Base-by-base conservation (phyloP, 2,329 filamentous ascomycete genomes). In the Botrytis squamosa region DNA sequence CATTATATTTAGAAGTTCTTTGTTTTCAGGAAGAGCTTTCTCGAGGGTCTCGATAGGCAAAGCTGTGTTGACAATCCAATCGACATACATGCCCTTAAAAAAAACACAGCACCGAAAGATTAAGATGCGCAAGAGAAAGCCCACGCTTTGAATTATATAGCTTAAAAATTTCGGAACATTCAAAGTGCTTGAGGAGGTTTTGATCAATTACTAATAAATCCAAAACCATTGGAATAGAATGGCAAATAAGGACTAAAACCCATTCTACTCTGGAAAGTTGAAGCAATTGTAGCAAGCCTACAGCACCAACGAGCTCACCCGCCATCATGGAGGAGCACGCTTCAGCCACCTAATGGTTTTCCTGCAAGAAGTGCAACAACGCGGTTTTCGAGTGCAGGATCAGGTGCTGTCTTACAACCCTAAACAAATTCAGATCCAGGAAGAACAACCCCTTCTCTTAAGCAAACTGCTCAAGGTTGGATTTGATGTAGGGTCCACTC, bases 321-420 rank as follows among this genome's bases (percentile, higher is more conserved):
- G 5, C 82, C 83, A 80, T 73, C 73, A 74, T 86, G 85, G 42
- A 83, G 85, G 42, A 83, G 82, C 1, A 81, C 79, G 0, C 81
- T 81, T 4, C 83, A 80, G 0, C 85, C 85, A 0, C 84, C 83
- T 1, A 86, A 77, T 0, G 81, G 82, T 68, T 84, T 85, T 10
- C 82, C 82, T 5, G 80, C 75, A 25, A 80, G 78, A 33, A 81
- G 70, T 8, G 74, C 75, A 49, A 82, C 71, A 20, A 69, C 63
- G 5, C 81, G 80, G 42, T 78, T 76, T 25, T 73, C 74, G 12
- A 81, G 72, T 10, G 76, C 71, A 1, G 74, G 73, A 40, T 80
- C 79, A 3, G 82, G 80, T 64, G 80, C 80, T 0, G 79, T 81
- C 18, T 78, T 59, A 67, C 82, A 84, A 33, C 76, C 74, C 80